Percentiles rank a stretch among this genome's conserved stretches.
Conservation (phyloP, 176 grass and related monocot genomes). For the Oryza meridionalis region DNA sequence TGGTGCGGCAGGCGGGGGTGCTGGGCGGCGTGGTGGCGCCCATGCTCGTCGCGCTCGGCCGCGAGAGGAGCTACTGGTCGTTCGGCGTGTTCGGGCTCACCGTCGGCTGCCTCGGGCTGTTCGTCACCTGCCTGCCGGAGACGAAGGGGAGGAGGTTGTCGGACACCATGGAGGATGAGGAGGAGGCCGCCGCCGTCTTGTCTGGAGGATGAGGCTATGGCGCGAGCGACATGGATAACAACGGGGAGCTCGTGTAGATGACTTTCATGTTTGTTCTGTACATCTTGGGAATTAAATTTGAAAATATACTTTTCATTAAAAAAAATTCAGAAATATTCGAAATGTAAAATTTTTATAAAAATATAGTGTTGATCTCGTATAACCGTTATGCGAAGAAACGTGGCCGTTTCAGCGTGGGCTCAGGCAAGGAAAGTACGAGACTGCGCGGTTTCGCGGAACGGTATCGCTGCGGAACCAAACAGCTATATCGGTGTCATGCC, state of each 20-base stretch:
- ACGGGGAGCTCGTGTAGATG: constrained; percentile 33
- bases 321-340: too few relatives aligned
- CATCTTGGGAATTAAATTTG: background rate
- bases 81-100: constrained; percentile 75
- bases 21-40: constrained; percentile 76
- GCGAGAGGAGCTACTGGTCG: constrained; percentile 61
- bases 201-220: too few relatives aligned
- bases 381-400: too few relatives aligned
- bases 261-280: background rate
- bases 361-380: too few relatives aligned
- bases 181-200: constrained; percentile 28
- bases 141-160: constrained; percentile 68
- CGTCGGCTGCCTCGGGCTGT: constrained; percentile 51
- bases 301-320: too few relatives aligned
- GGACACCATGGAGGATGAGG: constrained; percentile 97
- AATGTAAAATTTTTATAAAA: too few relatives aligned
- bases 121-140: constrained; percentile 67
- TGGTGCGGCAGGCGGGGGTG: constrained; percentile 63
- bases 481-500: too few relatives aligned
- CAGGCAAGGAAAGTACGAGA: too few relatives aligned
- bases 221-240: background rate
- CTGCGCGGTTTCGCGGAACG: too few relatives aligned
- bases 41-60: constrained; percentile 66
- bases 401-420: too few relatives aligned
- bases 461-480: too few relatives aligned